Evolutionary conservation across 78 protist species (phyloP), one percentile per base, ranked within the genome.

Genomic region (Reticulomyxa filosa): DNA sequence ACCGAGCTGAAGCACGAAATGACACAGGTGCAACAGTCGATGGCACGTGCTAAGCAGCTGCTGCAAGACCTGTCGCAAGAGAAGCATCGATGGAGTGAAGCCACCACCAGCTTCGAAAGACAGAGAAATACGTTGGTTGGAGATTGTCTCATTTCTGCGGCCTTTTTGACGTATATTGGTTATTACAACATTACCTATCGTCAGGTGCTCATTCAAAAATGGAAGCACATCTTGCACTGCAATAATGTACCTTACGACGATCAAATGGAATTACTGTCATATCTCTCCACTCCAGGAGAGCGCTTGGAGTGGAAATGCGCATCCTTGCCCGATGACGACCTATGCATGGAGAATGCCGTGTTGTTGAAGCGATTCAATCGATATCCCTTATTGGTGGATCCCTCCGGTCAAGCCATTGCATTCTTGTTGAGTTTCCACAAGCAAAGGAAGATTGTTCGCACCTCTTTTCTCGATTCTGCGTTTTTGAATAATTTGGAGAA

Each of bases 381-480:
- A 22, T 94, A 86, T 61, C 98, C 99, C 26, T 84, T 92, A 46
- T 76, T 93, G 22, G 75, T 95, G 72, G 99, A 95, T 77, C 98
- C 98, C 34, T 62, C 85, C 11, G 96, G 95, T 50, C 93, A 88
- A 62, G 97, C 94, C 1, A 46, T 62, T 35, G 69, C 37, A 35
- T 90, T 87, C 70, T 35, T 94, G 26, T 66, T 78, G 38, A 46
- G 37, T 22, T 17, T 25, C 65, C 37, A 26, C 38, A 55, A 55
- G 11, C 20, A 59, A 27, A 10, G 65, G 7, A 59, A 59, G 30
- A 59, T 67, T 23, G 39, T 53, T 25, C 33, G n/a, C 64, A 70
- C 76, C 33, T 69, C 75, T 37, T 63, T 70, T 75, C 46, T 65
- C 62, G 79, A 73, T 48, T 32, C 35, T 22, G 25, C 70, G 10